Conservation (phyloP, 2,329 filamentous ascomycete genomes). For the Coleophoma eucalyptorum region DNA sequence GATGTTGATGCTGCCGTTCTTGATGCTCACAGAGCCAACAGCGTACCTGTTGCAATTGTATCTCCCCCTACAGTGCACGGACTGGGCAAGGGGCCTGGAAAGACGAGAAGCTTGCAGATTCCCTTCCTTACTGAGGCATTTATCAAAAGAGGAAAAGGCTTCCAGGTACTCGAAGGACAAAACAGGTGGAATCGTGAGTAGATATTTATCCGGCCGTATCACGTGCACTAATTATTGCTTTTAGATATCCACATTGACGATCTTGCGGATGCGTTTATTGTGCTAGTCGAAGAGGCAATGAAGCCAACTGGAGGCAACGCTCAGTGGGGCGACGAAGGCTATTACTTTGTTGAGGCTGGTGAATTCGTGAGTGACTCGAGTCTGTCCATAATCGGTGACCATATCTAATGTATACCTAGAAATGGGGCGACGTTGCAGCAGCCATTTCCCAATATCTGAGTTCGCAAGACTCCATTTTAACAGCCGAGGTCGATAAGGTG, state of each 20-base stretch:
- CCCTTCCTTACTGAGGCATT: conserved; percentile 47
- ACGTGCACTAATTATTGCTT: neutral
- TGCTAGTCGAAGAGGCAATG: conserved; percentile 48
- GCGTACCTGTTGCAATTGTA: conserved; percentile 55
- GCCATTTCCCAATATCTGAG: conserved; percentile 41
- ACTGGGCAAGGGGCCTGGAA: conserved; percentile 51
- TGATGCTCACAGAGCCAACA: conserved; percentile 31
- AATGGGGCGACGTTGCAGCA: conserved; percentile 46
- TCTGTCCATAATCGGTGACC: too few species aligned
- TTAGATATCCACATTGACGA: conserved; percentile 49
- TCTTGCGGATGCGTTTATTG: conserved; percentile 45
- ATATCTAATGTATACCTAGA: conserved; percentile 8
- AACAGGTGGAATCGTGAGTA: conserved; percentile 40
- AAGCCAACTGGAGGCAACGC: conserved; percentile 34
- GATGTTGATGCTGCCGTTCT: conserved; percentile 67
- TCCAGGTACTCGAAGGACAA: conserved; percentile 47
- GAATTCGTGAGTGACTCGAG: conserved; percentile 25
- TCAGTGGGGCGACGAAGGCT: conserved; percentile 49
- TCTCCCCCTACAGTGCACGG: conserved; percentile 65
- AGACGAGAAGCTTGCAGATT: conserved; percentile 50
- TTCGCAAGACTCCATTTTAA: conserved; percentile 39
- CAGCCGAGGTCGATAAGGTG: conserved; percentile 17
- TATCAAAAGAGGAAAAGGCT: conserved; percentile 43
- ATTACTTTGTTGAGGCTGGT: conserved; percentile 54
- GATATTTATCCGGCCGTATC: neutral